Evolutionary conservation across 2,329 filamentous ascomycete genomes (phyloP).

Genomic region (Aspergillus clavatus): DNA sequence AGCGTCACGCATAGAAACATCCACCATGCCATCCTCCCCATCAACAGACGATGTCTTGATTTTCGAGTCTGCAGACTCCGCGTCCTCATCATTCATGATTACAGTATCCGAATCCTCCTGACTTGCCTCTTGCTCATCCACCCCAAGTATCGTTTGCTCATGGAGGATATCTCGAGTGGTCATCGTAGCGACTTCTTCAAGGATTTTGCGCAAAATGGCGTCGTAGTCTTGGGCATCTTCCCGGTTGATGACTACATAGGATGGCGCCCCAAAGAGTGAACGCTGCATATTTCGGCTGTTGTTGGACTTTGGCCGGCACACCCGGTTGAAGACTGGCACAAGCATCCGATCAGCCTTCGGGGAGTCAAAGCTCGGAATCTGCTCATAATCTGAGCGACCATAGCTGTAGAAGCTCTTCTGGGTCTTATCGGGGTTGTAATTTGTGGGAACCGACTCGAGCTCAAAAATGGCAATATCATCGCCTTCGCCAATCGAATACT

Average conservation of each 20-base stretch:
- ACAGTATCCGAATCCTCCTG: constrained; percentile 64
- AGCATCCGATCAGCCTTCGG: constrained; percentile 44
- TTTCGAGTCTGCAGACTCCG: constrained; percentile 63
- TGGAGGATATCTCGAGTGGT: constrained; percentile 65
- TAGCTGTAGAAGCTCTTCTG: constrained; percentile 41
- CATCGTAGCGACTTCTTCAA: constrained; percentile 70
- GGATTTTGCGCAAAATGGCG: constrained; percentile 70
- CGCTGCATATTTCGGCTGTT: constrained; percentile 22
- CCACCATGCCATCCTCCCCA: constrained; percentile 85
- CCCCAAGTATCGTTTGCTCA: constrained; percentile 44
- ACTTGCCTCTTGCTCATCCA: constrained; percentile 48
- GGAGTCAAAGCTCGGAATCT: constrained; percentile 38
- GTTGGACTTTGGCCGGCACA: constrained; percentile 21
- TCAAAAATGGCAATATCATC: constrained; percentile 71
- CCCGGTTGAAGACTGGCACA: constrained; percentile 46
- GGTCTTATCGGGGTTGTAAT: constrained; percentile 57
- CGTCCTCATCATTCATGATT: constrained; percentile 57
- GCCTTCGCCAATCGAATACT: constrained; percentile 58
- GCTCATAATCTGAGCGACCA: constrained; percentile 34
- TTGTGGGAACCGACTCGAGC: constrained; percentile 72
- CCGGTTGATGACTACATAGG: constrained; percentile 67
- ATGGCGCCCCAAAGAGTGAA: constrained; percentile 40
- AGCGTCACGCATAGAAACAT: constrained; percentile 76
- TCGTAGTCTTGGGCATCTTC: constrained; percentile 69
- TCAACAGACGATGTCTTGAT: constrained; percentile 74